These are phyloP conservation scores for Conticribra weissflogii DNA, from an alignment of 108 stramenopile genomes.

Conservation along the genomic window DNA sequence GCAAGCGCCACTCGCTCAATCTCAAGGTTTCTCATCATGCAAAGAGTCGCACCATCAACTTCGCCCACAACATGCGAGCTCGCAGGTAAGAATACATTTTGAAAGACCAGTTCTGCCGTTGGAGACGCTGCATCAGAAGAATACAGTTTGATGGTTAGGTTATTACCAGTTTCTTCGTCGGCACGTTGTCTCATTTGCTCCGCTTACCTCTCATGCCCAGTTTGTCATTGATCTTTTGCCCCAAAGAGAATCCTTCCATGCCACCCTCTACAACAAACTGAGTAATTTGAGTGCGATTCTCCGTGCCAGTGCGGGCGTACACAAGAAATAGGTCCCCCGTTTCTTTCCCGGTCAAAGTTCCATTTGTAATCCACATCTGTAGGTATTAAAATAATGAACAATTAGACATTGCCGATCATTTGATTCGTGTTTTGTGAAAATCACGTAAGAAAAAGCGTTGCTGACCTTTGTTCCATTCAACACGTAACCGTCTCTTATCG, in stretches of 20 bases:
- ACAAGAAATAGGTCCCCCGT: constrained; percentile 96
- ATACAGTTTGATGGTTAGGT: constrained; percentile 55
- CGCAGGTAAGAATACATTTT: constrained; percentile 87
- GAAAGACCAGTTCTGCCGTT: constrained; percentile 98
- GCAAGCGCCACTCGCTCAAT: constrained; percentile 96
- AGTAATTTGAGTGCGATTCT: constrained; percentile 68
- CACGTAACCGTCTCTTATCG: constrained; percentile 58
- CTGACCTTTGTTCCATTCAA: constrained; percentile 86
- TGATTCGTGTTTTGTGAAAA: neutral
- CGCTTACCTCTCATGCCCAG: constrained; percentile 72
- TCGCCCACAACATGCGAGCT: constrained; percentile 87
- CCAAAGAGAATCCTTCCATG: constrained; percentile 93
- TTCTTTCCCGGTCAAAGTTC: constrained; percentile 84
- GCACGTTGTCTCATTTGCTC: too few relatives aligned
- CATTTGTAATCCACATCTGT: constrained; percentile 99
- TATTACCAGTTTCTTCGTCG: too few relatives aligned
- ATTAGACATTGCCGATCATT: neutral
- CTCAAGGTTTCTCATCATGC: constrained; percentile 99
- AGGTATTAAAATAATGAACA: neutral
- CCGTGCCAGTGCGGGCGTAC: constrained; percentile 92
- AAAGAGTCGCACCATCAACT: constrained; percentile 89
- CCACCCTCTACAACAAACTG: constrained; percentile 97
- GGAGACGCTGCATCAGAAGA: constrained; percentile 87
- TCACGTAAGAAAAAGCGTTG: neutral
- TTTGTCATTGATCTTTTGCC: constrained; percentile 97